These are phyloP conservation scores for Russula virescens DNA, from an alignment of 768 basidiomycete genomes.

Conservation along the genomic window DNA sequence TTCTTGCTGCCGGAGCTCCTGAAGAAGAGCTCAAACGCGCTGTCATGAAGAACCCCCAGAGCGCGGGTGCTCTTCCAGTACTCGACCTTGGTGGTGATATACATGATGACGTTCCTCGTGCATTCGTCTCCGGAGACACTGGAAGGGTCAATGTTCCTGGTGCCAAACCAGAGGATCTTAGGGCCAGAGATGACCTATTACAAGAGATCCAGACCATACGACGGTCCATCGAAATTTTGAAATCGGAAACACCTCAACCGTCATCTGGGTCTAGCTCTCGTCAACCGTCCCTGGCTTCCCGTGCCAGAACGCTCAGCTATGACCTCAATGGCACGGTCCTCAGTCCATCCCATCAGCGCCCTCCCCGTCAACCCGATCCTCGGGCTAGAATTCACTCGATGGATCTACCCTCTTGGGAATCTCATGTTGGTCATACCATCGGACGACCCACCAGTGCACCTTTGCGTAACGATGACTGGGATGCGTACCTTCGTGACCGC, in stretches of 20 bases:
- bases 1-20: conserved; percentile 54
- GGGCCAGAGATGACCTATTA: conserved; percentile 64
- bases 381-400: conserved; percentile 67
- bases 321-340: conserved; percentile 53
- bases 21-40: conserved; percentile 57
- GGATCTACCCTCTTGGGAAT: conserved; percentile 50
- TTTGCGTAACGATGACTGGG: conserved; percentile 78
- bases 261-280: conserved; percentile 52
- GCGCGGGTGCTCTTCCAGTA: conserved; percentile 54
- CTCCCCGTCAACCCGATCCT: conserved; percentile 63
- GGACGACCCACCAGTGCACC: conserved; percentile 68
- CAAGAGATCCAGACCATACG: conserved; percentile 77
- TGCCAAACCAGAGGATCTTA: conserved; percentile 45
- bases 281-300: conserved; percentile 33
- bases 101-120: conserved; percentile 66
- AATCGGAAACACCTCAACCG: conserved; percentile 59
- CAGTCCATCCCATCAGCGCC: conserved; percentile 55
- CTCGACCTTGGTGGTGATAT: conserved; percentile 74
- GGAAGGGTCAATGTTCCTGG: conserved; percentile 29
- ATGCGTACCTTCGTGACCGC: conserved; percentile 77
- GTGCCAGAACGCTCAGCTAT: conserved; percentile 48
- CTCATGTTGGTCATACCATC: conserved; percentile 46
- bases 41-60: conserved; percentile 41
- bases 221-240: conserved; percentile 69
- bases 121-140: conserved; percentile 46